These are phyloP conservation scores for Groenewaldozyma auringiensis DNA, from an alignment of 1,139 yeast genomes.

Conservation along the genomic window DNA sequence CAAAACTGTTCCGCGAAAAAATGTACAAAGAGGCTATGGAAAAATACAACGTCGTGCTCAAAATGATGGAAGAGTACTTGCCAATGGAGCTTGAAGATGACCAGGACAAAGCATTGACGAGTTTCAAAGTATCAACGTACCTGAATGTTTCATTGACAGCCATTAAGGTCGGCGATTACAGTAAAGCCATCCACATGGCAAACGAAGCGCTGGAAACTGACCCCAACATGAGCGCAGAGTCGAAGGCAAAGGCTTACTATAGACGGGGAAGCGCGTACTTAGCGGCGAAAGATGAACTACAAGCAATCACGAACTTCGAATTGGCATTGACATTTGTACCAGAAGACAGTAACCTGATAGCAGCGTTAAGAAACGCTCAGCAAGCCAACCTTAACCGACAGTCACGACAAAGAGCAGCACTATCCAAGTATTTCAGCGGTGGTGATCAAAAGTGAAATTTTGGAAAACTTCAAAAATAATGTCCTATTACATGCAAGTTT, in stretches of 20 bases:
- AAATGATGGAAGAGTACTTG: conserved; percentile 61
- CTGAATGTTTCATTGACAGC: conserved; percentile 74
- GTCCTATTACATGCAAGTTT: no score
- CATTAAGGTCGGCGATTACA: conserved; percentile 52
- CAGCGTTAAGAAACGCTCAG: conserved; percentile 59
- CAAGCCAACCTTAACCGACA: conserved; percentile 45
- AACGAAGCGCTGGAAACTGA: conserved; percentile 59
- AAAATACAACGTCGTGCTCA: conserved; percentile 66
- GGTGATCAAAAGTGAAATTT: no score
- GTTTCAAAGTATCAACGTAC: conserved; percentile 54
- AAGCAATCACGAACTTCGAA: conserved; percentile 56
- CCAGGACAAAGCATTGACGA: conserved; percentile 33
- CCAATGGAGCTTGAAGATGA: conserved; percentile 43
- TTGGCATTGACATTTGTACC: conserved; percentile 62
- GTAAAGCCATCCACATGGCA: conserved; percentile 52
- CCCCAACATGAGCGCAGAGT: conserved; percentile 52
- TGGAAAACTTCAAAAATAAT: no score
- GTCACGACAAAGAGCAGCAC: conserved; percentile 70
- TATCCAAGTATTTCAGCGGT: conserved; percentile 57
- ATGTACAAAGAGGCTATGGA: conserved; percentile 43
- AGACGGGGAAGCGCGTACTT: conserved; percentile 53
- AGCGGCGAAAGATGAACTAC: conserved; percentile 51
- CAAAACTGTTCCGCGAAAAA: conserved; percentile 60
- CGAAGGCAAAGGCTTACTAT: conserved; percentile 72
- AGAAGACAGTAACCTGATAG: conserved; percentile 61